Conservation (phyloP, 2,329 filamentous ascomycete genomes). For the Domatiomyces globalis region DNA sequence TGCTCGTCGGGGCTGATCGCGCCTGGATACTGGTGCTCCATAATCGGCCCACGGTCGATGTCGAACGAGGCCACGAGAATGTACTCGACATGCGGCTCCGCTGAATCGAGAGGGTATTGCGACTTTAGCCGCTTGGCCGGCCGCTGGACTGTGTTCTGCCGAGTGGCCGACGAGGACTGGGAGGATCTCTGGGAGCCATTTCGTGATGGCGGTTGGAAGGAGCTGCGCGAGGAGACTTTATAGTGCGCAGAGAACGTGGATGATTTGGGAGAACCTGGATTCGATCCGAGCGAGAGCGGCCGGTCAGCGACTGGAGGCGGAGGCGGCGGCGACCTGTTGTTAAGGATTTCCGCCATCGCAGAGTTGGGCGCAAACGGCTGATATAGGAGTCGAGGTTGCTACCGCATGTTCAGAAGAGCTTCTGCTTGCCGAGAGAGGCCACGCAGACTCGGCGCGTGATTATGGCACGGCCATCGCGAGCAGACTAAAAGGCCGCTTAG, state of each 20-base stretch:
- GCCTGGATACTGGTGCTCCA: constrained; percentile 95
- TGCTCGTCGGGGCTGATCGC: constrained; percentile 94
- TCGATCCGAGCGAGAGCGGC: constrained; percentile 31
- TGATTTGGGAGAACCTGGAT: constrained; percentile 35
- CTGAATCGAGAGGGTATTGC: constrained; percentile 59
- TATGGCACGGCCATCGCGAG: too few species aligned
- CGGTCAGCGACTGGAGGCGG: background rate
- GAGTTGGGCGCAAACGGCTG: background rate
- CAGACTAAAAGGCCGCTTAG: too few species aligned
- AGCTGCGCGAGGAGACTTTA: constrained; percentile 46
- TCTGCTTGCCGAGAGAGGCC: too few species aligned
- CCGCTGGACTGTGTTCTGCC: constrained; percentile 13
- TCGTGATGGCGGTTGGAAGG: constrained; percentile 37
- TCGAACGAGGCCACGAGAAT: constrained; percentile 96
- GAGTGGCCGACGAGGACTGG: constrained; percentile 24
- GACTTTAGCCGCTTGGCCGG: constrained; percentile 46
- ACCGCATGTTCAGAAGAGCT: too few species aligned
- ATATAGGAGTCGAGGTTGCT: background rate
- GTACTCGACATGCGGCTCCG: constrained; percentile 94
- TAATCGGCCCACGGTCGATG: constrained; percentile 86
- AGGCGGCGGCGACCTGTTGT: background rate
- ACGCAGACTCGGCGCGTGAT: too few species aligned
- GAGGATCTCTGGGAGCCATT: constrained; percentile 31
- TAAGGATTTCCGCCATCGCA: background rate
- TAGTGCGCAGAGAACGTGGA: constrained; percentile 18